A percentile compares a stretch with the other conserved stretches of the same genome.
Conservation (phyloP, 1,139 yeast genomes). For the Debaryomyces nepalensis region DNA sequence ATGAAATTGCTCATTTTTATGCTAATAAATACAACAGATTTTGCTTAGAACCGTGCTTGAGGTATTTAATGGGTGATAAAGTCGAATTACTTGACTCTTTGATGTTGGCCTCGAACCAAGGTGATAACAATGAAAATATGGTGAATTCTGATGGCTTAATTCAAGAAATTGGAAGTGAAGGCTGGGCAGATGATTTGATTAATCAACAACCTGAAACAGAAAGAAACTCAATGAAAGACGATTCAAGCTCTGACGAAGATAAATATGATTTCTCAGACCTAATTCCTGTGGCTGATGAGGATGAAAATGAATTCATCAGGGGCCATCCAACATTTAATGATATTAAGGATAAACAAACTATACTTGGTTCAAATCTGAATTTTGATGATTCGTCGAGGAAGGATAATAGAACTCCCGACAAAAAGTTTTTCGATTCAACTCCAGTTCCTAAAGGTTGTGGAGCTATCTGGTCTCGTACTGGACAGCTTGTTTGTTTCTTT, state of each 20-base stretch:
- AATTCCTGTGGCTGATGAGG: conserved; percentile 34
- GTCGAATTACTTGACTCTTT: conserved; percentile 52
- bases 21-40: conserved; percentile 60
- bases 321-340: conserved; percentile 22
- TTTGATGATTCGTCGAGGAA: conserved; percentile 21
- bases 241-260: conserved; percentile 37
- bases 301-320: conserved; percentile 26
- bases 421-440: conserved; percentile 63
- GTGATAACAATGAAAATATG: conserved; percentile 26
- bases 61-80: conserved; percentile 83
- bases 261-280: conserved; percentile 36
- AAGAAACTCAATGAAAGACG: conserved; percentile 32
- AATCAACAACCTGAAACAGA: conserved; percentile 39
- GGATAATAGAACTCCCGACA: conserved; percentile 18
- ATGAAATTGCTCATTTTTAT: conserved; percentile 60
- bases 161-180: conserved; percentile 46
- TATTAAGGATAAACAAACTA: conserved; percentile 13
- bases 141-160: conserved; percentile 25
- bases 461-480: conserved; percentile 82
- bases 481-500: conserved; percentile 82
- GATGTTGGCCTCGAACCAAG: conserved; percentile 28
- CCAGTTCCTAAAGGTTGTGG: conserved; percentile 96
- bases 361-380: conserved; percentile 21
- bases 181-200: conserved; percentile 51
- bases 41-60: conserved; percentile 79